These are phyloP conservation scores for Plicaturopsis crispa DNA, from an alignment of 768 basidiomycete genomes.

Conservation along the genomic window DNA sequence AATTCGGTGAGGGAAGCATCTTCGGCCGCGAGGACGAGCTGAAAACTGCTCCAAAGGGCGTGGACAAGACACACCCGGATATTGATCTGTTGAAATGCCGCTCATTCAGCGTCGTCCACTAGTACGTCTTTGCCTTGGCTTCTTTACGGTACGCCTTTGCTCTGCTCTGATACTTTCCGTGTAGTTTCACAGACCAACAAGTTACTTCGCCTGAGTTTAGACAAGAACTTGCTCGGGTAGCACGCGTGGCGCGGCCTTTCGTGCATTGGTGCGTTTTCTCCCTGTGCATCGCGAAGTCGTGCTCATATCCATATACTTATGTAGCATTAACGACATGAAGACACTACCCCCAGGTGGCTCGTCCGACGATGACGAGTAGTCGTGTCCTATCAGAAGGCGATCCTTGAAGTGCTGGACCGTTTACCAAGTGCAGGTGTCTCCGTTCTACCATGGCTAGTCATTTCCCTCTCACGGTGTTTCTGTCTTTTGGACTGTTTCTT, in stretches of 20 bases:
- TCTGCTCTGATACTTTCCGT: slow-evolving; percentile 12
- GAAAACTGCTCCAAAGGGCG: slow-evolving; percentile 87
- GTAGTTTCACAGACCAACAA: slow-evolving; percentile 68
- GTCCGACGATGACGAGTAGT: not conserved
- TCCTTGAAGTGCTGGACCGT: too few relatives aligned
- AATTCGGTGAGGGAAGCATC: slow-evolving; percentile 76
- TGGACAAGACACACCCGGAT: slow-evolving; percentile 75
- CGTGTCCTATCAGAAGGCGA: too few relatives aligned
- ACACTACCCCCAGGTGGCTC: slow-evolving; percentile 18
- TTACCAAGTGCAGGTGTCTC: too few relatives aligned
- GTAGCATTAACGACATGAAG: slow-evolving; percentile 71
- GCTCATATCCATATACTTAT: slow-evolving; percentile 2
- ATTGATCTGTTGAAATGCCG: slow-evolving; percentile 89
- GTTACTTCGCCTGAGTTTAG: slow-evolving; percentile 64
- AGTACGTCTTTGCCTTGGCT: slow-evolving; percentile 29
- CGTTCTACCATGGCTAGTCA: too few relatives aligned
- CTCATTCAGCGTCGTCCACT: slow-evolving; percentile 60
- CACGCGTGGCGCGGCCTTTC: slow-evolving; percentile 57
- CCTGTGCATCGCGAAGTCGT: slow-evolving; percentile 3
- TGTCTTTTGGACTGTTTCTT: too few relatives aligned
- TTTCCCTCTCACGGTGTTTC: too few relatives aligned
- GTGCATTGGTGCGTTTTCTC: slow-evolving; percentile 59
- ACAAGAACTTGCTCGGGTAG: slow-evolving; percentile 48
- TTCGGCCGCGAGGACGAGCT: slow-evolving; percentile 86
- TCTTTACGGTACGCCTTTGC: slow-evolving; percentile 5